Base-by-base conservation (phyloP, 1,139 yeast species). In the Suhomyces taliae region DNA sequence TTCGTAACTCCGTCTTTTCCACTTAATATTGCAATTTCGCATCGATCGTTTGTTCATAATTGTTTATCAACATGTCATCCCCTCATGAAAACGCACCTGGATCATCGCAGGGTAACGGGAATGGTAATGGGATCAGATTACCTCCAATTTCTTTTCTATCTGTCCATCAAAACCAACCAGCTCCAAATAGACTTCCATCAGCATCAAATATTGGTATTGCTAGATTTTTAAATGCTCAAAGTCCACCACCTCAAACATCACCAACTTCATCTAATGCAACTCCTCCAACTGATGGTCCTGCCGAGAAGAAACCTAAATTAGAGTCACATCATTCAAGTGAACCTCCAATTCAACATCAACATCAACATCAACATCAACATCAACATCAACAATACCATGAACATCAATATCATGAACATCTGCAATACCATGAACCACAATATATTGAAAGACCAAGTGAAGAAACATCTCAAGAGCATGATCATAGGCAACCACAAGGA, bases 81-180 rank as follows among this genome's bases (percentile, higher is more conserved):
- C 44, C 49, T 11, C 36, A 45, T 15, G 51, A 48, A 34, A 41
- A 43, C 24, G 14, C 41, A 12, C 39, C 49, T 26, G 45, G 46
- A 39, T 27, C 46, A n/a, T 36, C 44, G n/a, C 33, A 8, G 39
- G 40, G 45, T 3, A 37, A 19, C 27, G 49, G 43, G 26, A 36
- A 37, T n/a, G 49, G 51, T 7, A 45, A 41, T 27, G 59, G 57
- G n/a, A 56, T 65, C 29, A 55, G 61, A 41, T 60, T 65, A 39
- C 70, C 70, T 6, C 67, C 70, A 27, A 65, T 65, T 11, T 61
- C 67, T 35, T 65, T 64, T 47, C 53, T 65, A 45, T 59, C 68
- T 7, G 51, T 55, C 6, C 59, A 53, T 33, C 41, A 53, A 47
- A 37, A 38, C 44, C 24, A 46, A 8, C 52, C 46, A 27, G 46